Conservation (phyloP, 23 red algal genomes). For the Cyanidioschyzon merolae region DNA sequence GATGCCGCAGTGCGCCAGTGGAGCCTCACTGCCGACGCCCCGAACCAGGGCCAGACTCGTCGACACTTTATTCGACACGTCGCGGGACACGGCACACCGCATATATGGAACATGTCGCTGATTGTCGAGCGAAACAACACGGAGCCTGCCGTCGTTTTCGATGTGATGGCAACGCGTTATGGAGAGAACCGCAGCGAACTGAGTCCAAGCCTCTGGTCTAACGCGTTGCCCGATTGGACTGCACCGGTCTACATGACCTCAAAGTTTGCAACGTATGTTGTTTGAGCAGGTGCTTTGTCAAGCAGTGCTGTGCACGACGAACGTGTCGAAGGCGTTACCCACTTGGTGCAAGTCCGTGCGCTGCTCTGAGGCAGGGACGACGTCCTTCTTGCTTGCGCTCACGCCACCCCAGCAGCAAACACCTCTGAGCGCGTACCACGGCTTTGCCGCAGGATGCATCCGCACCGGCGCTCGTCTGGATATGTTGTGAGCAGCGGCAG, state of each 20-base stretch:
- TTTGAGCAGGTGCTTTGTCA: neutral
- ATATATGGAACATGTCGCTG: conserved; percentile 6
- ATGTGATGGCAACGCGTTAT: neutral
- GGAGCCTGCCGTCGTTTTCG: neutral
- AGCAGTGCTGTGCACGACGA: too few relatives aligned
- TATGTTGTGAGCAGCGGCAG: too few relatives aligned
- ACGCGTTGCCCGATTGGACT: neutral
- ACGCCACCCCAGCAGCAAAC: too few relatives aligned
- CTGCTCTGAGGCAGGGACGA: too few relatives aligned
- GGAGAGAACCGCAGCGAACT: neutral
- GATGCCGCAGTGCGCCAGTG: conserved; percentile 7
- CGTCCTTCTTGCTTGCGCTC: too few relatives aligned
- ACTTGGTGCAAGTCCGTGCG: too few relatives aligned
- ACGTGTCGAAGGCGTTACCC: too few relatives aligned
- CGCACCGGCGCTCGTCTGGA: too few relatives aligned
- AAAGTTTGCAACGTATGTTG: neutral
- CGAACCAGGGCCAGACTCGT: neutral
- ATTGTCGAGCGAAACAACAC: neutral
- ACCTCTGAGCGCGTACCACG: too few relatives aligned
- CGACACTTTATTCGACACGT: conserved; percentile 7
- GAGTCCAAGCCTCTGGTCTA: neutral
- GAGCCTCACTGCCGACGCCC: neutral
- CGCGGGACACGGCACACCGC: neutral
- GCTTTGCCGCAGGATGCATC: too few relatives aligned
- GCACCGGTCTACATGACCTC: neutral